Percentiles rank a stretch among this genome's conserved stretches.
phyloP scores from a whole-genome alignment of 2,329 filamentous ascomycete genomes.

The Fusarium solani-melongenae region DNA sequence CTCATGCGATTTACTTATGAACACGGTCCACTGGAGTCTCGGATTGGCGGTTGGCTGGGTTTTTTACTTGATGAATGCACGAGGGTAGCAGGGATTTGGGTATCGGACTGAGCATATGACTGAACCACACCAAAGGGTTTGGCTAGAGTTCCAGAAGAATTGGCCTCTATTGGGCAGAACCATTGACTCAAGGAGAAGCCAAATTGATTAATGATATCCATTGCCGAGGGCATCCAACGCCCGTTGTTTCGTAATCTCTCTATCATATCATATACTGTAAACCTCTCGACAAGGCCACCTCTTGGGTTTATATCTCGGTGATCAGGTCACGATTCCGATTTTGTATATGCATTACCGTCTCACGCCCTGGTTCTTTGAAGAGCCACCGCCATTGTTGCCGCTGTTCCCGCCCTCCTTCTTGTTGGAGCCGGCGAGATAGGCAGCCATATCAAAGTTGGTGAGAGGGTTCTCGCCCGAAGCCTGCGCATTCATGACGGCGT shows the following conservation, averaged over 20 bases:
- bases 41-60: neutral
- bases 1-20: constrained; percentile 4
- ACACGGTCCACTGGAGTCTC: constrained; percentile 10
- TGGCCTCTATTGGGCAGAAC: neutral
- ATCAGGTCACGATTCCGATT: neutral
- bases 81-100: constrained; percentile 1
- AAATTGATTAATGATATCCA: constrained; percentile 7
- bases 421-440: constrained; percentile 68
- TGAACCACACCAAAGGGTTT: neutral
- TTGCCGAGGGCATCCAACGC: constrained; percentile 2
- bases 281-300: neutral
- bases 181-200: neutral
- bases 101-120: neutral
- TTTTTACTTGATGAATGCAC: constrained; percentile 16
- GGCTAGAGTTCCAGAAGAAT: neutral
- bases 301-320: neutral
- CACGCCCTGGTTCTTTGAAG: constrained; percentile 55
- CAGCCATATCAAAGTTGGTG: constrained; percentile 70
- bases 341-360: constrained; percentile 43
- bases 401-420: constrained; percentile 53
- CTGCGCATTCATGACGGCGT: constrained; percentile 61
- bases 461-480: constrained; percentile 55
- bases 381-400: constrained; percentile 29
- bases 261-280: neutral
- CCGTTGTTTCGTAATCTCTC: constrained; percentile 6